A percentile compares a stretch with the other conserved stretches of the same genome.
Evolutionary conservation across 306 rosid species (phyloP).

Genomic region (Cucumis melo): DNA sequence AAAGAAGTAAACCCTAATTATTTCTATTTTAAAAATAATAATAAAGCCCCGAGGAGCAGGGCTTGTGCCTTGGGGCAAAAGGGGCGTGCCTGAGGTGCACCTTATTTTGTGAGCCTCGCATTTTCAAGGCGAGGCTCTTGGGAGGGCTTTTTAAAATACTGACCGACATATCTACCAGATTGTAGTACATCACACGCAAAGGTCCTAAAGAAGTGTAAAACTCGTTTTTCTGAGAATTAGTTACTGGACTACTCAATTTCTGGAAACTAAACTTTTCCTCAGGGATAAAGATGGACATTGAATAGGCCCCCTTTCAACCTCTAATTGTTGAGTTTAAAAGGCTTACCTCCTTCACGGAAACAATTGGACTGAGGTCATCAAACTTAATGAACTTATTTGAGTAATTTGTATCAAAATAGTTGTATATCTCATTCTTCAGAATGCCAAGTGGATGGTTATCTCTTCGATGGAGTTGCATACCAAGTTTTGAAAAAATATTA

Average conservation of each 20-base stretch:
- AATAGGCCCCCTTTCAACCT: not conserved
- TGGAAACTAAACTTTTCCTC: not conserved
- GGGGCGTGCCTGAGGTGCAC: too few species aligned
- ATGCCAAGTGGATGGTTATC: slow-evolving; percentile 86
- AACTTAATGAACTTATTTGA: slow-evolving; percentile 69
- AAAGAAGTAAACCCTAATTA: too few species aligned
- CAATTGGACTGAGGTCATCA: slow-evolving; percentile 73
- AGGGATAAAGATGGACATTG: not conserved
- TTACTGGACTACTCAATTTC: not conserved
- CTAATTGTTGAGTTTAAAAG: not conserved
- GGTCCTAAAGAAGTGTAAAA: not conserved
- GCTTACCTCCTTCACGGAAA: slow-evolving; percentile 66
- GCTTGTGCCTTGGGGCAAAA: too few species aligned
- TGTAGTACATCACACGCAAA: not conserved
- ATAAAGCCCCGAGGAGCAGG: too few species aligned
- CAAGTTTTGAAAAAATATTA: slow-evolving; percentile 68
- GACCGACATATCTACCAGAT: not conserved
- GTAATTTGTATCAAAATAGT: slow-evolving; percentile 64
- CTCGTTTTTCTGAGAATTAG: not conserved
- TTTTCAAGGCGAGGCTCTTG: too few species aligned
- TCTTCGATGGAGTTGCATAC: slow-evolving; percentile 88
- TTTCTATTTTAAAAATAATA: too few species aligned
- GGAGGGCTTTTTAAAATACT: too few species aligned
- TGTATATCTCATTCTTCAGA: slow-evolving; percentile 68
- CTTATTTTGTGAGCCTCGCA: too few species aligned